Evolutionary conservation across 1,284 basidiomycete species (phyloP).

Genomic region (Sanghuangporus baumii): DNA sequence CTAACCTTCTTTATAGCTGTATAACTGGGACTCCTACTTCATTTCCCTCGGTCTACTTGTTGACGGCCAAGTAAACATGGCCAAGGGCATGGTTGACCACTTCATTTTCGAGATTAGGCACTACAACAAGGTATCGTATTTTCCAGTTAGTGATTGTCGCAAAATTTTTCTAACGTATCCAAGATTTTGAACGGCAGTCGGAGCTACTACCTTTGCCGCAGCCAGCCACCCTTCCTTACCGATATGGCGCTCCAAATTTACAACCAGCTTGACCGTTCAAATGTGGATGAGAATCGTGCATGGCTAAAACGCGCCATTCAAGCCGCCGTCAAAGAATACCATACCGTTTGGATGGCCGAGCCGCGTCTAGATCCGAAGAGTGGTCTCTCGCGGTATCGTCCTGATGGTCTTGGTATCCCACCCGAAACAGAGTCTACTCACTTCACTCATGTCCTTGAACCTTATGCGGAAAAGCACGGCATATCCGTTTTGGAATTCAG

Average conservation of each 20-base stretch:
- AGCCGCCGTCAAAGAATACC: slow-evolving; percentile 98
- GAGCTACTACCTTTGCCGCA: slow-evolving; percentile 90
- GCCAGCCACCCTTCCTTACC: slow-evolving; percentile 97
- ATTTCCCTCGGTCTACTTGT: slow-evolving; percentile 91
- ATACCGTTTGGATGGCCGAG: slow-evolving; percentile 92
- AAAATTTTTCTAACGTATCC: neutral
- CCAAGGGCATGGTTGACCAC: slow-evolving; percentile 96
- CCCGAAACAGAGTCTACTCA: slow-evolving; percentile 98
- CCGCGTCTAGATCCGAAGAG: slow-evolving; percentile 92
- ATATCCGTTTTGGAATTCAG: slow-evolving; percentile 97
- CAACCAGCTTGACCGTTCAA: slow-evolving; percentile 86
- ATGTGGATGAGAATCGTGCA: slow-evolving; percentile 75
- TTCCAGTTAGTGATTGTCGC: slow-evolving; percentile 24
- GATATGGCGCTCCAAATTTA: slow-evolving; percentile 98
- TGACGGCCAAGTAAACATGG: slow-evolving; percentile 90
- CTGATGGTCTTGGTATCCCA: slow-evolving; percentile 92
- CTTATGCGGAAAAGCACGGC: slow-evolving; percentile 89
- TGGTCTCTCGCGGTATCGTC: slow-evolving; percentile 90
- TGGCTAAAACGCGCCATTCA: slow-evolving; percentile 96
- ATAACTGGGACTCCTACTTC: slow-evolving; percentile 95
- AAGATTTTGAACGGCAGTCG: slow-evolving; percentile 69
- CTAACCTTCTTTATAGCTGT: slow-evolving; percentile 44
- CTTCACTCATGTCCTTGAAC: slow-evolving; percentile 96
- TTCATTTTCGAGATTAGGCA: slow-evolving; percentile 99
- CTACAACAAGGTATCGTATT: slow-evolving; percentile 71